Percentiles rank a stretch among this genome's conserved stretches.
Evolutionary conservation across 164 flowering plant genomes (phyloP).

Genomic region (Magnolia kwangsiensis): DNA sequence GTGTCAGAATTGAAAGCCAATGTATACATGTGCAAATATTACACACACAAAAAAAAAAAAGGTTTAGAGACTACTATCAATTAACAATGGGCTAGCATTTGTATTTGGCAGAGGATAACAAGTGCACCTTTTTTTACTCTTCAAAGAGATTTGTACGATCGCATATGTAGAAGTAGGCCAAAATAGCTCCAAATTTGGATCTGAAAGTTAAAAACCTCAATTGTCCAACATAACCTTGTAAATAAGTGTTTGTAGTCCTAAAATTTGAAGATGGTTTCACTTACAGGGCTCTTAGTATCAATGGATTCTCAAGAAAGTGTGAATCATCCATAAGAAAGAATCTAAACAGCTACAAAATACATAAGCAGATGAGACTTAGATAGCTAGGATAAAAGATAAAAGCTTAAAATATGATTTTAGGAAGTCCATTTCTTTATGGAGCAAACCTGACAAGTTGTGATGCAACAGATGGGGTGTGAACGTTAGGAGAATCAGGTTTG

Average conservation of each 20-base stretch:
- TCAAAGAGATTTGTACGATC: conserved; percentile 80
- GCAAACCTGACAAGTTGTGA: conserved; percentile 59
- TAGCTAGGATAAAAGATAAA: neutral
- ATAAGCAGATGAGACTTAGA: conserved; percentile 1
- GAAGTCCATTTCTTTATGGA: neutral
- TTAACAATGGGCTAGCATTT: neutral
- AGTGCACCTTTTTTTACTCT: conserved; percentile 68
- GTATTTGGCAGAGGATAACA: neutral
- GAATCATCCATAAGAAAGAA: conserved; percentile 80
- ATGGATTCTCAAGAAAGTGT: conserved; percentile 75
- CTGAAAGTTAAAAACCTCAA: conserved; percentile 33
- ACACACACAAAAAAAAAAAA: too few species aligned
- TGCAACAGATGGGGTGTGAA: conserved; percentile 36
- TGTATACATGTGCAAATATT: too few species aligned
- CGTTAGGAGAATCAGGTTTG: conserved; percentile 62
- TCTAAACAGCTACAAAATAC: conserved; percentile 30
- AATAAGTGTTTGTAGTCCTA: neutral
- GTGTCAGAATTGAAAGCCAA: too few species aligned
- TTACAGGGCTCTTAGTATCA: conserved; percentile 82
- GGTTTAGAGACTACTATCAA: neutral
- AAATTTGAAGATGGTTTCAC: conserved; percentile 17
- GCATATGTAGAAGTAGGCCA: conserved; percentile 71
- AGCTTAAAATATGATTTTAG: neutral
- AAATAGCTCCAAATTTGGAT: conserved; percentile 68
- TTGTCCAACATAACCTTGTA: conserved; percentile 1